Evolutionary conservation across 805 yeast genomes (phyloP).

Genomic region (Wickerhamomyces rabaulensis): DNA sequence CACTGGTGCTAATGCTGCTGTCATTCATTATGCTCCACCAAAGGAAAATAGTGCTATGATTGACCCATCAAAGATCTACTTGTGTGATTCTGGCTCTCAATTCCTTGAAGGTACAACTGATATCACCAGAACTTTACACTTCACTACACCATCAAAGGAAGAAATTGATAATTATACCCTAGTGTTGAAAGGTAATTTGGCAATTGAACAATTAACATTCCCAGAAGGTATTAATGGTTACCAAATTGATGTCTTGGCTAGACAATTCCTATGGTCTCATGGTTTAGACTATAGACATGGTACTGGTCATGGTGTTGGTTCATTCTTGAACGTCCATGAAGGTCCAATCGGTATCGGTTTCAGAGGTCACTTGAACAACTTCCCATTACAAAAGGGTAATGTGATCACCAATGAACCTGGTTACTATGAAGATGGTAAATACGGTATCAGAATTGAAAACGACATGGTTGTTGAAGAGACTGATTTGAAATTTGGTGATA

Average conservation of each 20-base stretch:
- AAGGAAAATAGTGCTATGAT: slow-evolving; percentile 51
- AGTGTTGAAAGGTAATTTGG: slow-evolving; percentile 88
- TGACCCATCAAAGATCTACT: slow-evolving; percentile 61
- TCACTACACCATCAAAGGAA: slow-evolving; percentile 49
- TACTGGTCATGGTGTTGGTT: slow-evolving; percentile 97
- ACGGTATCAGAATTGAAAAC: slow-evolving; percentile 87
- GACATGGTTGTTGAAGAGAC: slow-evolving; percentile 54
- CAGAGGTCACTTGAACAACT: slow-evolving; percentile 41
- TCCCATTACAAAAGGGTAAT: slow-evolving; percentile 61
- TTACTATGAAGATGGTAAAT: slow-evolving; percentile 82
- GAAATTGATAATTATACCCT: slow-evolving; percentile 68
- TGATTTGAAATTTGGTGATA: slow-evolving; percentile 46
- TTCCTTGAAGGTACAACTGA: slow-evolving; percentile 94
- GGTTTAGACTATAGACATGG: slow-evolving; percentile 93
- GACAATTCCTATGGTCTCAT: slow-evolving; percentile 74
- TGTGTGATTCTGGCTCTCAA: slow-evolving; percentile 91
- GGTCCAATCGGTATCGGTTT: slow-evolving; percentile 83
- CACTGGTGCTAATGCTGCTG: slow-evolving; percentile 69
- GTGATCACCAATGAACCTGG: slow-evolving; percentile 93
- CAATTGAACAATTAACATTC: slow-evolving; percentile 74
- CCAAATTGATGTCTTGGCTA: slow-evolving; percentile 73
- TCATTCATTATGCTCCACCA: slow-evolving; percentile 73
- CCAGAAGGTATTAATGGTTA: slow-evolving; percentile 74
- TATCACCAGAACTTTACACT: slow-evolving; percentile 83
- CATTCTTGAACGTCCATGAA: slow-evolving; percentile 88